Percentiles rank a stretch among this genome's conserved stretches.
phyloP scores from a whole-genome alignment of 352 stramenopile genomes.

The Albugo candida region DNA sequence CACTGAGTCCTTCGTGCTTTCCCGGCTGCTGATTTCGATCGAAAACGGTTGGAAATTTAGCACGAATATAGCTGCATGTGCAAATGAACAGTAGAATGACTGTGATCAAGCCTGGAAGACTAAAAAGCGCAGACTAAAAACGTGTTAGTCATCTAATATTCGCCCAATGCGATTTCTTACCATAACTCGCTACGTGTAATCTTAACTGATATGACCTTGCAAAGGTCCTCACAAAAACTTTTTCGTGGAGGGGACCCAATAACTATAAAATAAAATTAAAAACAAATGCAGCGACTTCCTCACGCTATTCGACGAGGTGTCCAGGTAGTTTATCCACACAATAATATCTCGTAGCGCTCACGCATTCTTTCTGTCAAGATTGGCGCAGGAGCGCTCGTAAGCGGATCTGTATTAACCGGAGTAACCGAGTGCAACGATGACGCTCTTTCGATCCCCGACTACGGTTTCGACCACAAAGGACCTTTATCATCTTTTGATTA shows the following conservation, averaged over 20 bases:
- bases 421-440: slow-evolving; percentile 71
- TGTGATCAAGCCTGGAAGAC: slow-evolving; percentile 91
- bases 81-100: slow-evolving; percentile 95
- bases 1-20: slow-evolving; percentile 73
- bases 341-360: too few species aligned
- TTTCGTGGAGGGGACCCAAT: too few species aligned
- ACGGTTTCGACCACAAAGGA: slow-evolving; percentile 78
- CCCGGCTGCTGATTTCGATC: slow-evolving; percentile 66
- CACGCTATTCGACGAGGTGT: too few species aligned
- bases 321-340: too few species aligned
- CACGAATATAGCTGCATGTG: slow-evolving; percentile 91
- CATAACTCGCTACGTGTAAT: too few species aligned
- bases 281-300: too few species aligned
- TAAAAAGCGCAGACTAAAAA: slow-evolving; percentile 89
- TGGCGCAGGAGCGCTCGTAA: slow-evolving; percentile 39
- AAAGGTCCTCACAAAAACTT: too few species aligned
- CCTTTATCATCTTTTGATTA: slow-evolving; percentile 81
- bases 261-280: too few species aligned
- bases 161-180: too few species aligned
- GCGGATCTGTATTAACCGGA: slow-evolving; percentile 56
- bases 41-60: slow-evolving; percentile 90
- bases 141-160: background rate
- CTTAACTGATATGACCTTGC: too few species aligned
- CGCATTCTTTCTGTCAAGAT: slow-evolving; percentile 14
- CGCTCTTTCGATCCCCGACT: slow-evolving; percentile 71